phyloP scores from a whole-genome alignment of 176 grass and related monocot genomes.

The Cenchrus americanus region DNA sequence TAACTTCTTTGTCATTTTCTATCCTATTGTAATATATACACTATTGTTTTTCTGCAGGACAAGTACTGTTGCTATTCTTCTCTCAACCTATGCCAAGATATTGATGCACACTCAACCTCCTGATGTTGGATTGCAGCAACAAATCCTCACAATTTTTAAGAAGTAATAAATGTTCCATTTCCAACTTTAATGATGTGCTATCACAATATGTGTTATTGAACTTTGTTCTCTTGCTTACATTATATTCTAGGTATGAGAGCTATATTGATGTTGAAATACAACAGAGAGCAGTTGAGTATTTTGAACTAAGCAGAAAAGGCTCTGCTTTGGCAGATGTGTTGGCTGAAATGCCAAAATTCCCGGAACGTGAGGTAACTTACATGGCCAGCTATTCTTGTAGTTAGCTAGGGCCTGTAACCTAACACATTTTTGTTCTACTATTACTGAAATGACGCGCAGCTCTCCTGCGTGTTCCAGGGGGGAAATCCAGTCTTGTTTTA shows the following conservation, averaged over 20 bases:
- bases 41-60: slow-evolving; percentile 60
- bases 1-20: slow-evolving; percentile 31
- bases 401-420: not conserved
- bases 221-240: slow-evolving; percentile 14
- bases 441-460: not conserved
- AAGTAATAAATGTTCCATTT: slow-evolving; percentile 62
- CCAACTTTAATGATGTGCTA: slow-evolving; percentile 18
- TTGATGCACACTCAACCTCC: slow-evolving; percentile 87
- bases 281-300: slow-evolving; percentile 97
- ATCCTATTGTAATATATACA: slow-evolving; percentile 24
- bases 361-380: slow-evolving; percentile 81
- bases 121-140: slow-evolving; percentile 91
- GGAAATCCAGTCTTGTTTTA: not conserved
- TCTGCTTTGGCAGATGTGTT: slow-evolving; percentile 86
- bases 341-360: slow-evolving; percentile 99
- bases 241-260: slow-evolving; percentile 79
- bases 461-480: not conserved
- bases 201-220: slow-evolving; percentile 34
- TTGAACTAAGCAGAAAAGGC: slow-evolving; percentile 88
- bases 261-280: slow-evolving; percentile 99
- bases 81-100: slow-evolving; percentile 96
- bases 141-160: slow-evolving; percentile 85
- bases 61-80: slow-evolving; percentile 93
- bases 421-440: not conserved
- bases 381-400: not conserved